Evolutionary conservation across 768 basidiomycete species (phyloP).

Genomic region (Termitomyces titanicus): DNA sequence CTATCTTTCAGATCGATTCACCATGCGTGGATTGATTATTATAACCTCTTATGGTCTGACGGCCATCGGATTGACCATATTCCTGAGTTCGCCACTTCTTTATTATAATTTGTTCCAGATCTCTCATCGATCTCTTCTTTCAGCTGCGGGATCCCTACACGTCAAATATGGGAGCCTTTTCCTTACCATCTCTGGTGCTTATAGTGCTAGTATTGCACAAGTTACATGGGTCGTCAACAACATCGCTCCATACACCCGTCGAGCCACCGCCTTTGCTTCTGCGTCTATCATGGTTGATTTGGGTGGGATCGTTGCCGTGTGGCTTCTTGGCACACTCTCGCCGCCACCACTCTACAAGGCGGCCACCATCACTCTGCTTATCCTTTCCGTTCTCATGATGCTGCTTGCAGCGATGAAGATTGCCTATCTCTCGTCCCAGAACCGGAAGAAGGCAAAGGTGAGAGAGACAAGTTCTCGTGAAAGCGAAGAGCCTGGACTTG

Average conservation of each 20-base stretch:
- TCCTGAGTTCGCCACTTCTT: background rate
- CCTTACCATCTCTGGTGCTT: background rate
- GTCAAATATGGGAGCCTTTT: background rate
- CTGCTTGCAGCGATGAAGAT: too few relatives aligned
- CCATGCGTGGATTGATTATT: slow-evolving; percentile 35
- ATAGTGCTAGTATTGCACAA: background rate
- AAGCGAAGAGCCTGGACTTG: too few relatives aligned
- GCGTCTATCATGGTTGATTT: background rate
- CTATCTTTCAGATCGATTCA: slow-evolving; percentile 51
- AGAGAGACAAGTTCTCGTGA: too few relatives aligned
- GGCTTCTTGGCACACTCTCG: background rate
- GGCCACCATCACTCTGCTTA: too few relatives aligned
- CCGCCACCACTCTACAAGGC: too few relatives aligned
- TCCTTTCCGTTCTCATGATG: too few relatives aligned
- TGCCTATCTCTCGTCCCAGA: too few relatives aligned
- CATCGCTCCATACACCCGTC: too few relatives aligned
- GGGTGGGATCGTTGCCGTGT: background rate
- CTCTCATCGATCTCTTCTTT: background rate
- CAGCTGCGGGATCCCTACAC: background rate
- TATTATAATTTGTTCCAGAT: background rate
- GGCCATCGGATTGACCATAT: background rate
- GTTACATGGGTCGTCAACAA: too few relatives aligned
- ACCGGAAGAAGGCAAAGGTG: too few relatives aligned
- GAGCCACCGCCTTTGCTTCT: background rate
- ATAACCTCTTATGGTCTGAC: background rate